These are phyloP conservation scores for Salix suchowensis DNA, from an alignment of 345 rosid species.

Conservation along the genomic window DNA sequence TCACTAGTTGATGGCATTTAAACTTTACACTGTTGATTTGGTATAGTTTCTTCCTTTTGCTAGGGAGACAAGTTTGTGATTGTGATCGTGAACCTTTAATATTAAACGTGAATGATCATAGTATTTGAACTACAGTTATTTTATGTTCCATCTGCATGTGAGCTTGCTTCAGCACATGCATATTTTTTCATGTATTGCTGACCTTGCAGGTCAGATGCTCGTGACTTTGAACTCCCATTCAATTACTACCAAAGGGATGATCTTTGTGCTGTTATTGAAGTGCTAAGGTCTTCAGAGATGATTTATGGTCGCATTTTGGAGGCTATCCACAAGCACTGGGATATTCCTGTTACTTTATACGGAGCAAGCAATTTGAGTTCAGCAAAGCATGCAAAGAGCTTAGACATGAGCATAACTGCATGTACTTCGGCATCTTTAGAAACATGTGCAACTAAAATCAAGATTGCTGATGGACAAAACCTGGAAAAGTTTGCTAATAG, in stretches of 20 bases:
- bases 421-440: conserved; percentile 25
- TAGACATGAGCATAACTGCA: conserved; percentile 14
- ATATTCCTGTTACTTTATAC: conserved; percentile 34
- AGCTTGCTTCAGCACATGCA: conserved; percentile 8
- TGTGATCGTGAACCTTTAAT: not conserved
- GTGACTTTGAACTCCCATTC: conserved; percentile 37
- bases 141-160: not conserved
- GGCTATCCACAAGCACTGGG: conserved; percentile 65
- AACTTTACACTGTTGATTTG: not conserved
- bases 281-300: conserved; percentile 53
- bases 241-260: conserved; percentile 63
- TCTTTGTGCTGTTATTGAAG: conserved; percentile 52
- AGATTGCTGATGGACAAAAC: conserved; percentile 32
- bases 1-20: not conserved
- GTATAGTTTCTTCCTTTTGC: not conserved
- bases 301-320: conserved; percentile 46
- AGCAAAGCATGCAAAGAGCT: conserved; percentile 25
- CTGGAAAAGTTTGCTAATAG: conserved; percentile 35
- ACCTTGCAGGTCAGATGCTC: conserved; percentile 72
- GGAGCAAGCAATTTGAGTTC: conserved; percentile 38
- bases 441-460: conserved; percentile 16
- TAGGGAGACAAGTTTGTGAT: not conserved
- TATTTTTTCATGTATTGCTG: conserved; percentile 12
- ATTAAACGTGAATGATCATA: not conserved
- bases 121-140: not conserved